Percentiles rank a stretch among this genome's conserved stretches.
Conservation (phyloP, 768 basidiomycete genomes). For the Holtermanniella nyarrowii region DNA sequence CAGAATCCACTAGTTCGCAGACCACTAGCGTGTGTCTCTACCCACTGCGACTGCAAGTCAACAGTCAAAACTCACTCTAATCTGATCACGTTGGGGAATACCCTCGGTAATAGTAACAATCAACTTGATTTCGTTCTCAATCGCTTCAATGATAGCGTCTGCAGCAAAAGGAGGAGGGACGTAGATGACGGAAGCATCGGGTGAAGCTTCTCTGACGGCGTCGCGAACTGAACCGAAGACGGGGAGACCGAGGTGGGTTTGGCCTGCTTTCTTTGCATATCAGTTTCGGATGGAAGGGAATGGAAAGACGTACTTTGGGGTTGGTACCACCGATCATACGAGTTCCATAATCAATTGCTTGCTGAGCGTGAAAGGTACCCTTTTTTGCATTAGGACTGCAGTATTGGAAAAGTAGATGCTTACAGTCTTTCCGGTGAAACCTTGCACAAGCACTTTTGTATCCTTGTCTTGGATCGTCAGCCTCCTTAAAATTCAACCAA, state of each 20-base stretch:
- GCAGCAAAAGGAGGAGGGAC: constrained; percentile 95
- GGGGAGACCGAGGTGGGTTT: constrained; percentile 87
- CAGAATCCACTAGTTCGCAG: no score
- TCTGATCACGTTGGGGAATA: constrained; percentile 94
- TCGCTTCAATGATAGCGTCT: constrained; percentile 96
- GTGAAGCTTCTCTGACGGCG: constrained; percentile 73
- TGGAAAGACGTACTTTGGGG: constrained; percentile 44
- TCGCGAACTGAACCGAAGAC: constrained; percentile 87
- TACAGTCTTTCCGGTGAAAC: constrained; percentile 84
- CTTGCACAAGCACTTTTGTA: constrained; percentile 83
- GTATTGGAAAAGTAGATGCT: constrained; percentile 20
- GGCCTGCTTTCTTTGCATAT: constrained; percentile 76
- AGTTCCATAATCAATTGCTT: constrained; percentile 89
- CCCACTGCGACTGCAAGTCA: no score
- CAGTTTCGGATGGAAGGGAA: background rate
- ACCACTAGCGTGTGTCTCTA: no score
- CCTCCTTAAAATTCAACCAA: background rate
- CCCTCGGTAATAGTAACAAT: constrained; percentile 99
- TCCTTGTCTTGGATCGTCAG: constrained; percentile 52
- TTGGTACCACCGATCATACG: constrained; percentile 92
- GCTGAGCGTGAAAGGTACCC: constrained; percentile 94
- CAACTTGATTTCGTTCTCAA: constrained; percentile 92
- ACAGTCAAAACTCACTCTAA: constrained; percentile 51
- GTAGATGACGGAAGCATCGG: constrained; percentile 92
- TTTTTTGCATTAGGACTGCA: constrained; percentile 10